A percentile compares a stretch with the other conserved stretches of the same genome.
Evolutionary conservation across 1,139 yeast species (phyloP).

Genomic region (Taiozyma sp.): DNA sequence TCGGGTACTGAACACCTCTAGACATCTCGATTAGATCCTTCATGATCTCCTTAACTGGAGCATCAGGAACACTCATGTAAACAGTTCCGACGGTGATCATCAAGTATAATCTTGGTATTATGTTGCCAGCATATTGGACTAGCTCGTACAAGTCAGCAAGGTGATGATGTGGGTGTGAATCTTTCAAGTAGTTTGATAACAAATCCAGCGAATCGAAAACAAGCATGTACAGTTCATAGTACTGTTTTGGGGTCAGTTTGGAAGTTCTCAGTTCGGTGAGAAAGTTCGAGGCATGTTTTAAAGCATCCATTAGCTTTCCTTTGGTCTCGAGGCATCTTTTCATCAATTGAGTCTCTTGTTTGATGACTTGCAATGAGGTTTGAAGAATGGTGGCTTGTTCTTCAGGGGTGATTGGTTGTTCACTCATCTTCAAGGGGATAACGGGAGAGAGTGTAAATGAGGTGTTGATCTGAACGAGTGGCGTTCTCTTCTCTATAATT

Average conservation of each 20-base stretch:
- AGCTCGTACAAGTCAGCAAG: slow-evolving; percentile 88
- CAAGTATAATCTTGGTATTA: slow-evolving; percentile 84
- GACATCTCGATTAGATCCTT: slow-evolving; percentile 98
- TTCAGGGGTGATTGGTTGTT: slow-evolving; percentile 3
- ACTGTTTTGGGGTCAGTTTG: slow-evolving; percentile 79
- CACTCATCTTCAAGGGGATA: not conserved
- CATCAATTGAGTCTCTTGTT: slow-evolving; percentile 72
- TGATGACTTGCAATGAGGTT: slow-evolving; percentile 34
- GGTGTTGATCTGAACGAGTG: no score
- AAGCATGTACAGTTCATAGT: slow-evolving; percentile 85
- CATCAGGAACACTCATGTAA: slow-evolving; percentile 69
- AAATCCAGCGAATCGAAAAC: slow-evolving; percentile 79
- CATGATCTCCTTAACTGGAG: slow-evolving; percentile 83
- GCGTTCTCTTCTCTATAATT: no score
- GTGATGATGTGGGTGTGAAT: slow-evolving; percentile 56
- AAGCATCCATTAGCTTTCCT: slow-evolving; percentile 69
- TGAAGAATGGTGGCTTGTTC: slow-evolving; percentile 15
- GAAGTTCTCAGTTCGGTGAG: slow-evolving; percentile 78
- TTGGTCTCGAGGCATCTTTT: slow-evolving; percentile 62
- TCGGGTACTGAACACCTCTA: slow-evolving; percentile 95
- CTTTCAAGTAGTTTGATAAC: slow-evolving; percentile 58
- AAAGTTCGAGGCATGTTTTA: slow-evolving; percentile 82
- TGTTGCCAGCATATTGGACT: slow-evolving; percentile 93
- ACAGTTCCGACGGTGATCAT: slow-evolving; percentile 96
- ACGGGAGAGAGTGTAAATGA: no score